phyloP scores from a whole-genome alignment of 148 eudicot species.

The Salicornia ramosissima region DNA sequence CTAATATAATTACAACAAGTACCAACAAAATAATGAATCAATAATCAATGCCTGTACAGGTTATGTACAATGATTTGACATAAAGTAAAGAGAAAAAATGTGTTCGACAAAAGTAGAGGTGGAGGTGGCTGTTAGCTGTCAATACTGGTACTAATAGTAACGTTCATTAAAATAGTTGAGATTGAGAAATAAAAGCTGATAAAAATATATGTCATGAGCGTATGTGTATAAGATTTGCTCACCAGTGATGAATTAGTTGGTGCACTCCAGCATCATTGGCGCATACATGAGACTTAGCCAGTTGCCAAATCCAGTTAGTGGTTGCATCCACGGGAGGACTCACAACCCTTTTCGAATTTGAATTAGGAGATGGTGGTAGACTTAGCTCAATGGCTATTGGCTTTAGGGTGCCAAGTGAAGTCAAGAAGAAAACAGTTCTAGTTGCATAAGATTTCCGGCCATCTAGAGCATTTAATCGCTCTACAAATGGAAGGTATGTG shows the following conservation, averaged over 20 bases:
- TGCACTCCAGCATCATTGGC: slow-evolving; percentile 93
- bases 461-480: slow-evolving; percentile 69
- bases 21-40: too few relatives aligned
- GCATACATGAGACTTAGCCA: slow-evolving; percentile 93
- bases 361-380: slow-evolving; percentile 45
- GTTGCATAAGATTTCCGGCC: slow-evolving; percentile 87
- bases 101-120: too few relatives aligned
- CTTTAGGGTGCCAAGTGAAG: slow-evolving; percentile 62
- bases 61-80: too few relatives aligned
- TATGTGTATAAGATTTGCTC: slow-evolving; percentile 1
- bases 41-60: too few relatives aligned
- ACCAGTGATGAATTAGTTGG: slow-evolving; percentile 95
- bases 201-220: too few relatives aligned
- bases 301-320: slow-evolving; percentile 72
- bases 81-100: too few relatives aligned
- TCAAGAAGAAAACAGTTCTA: slow-evolving; percentile 68
- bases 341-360: slow-evolving; percentile 64
- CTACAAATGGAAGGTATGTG: slow-evolving; percentile 75
- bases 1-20: too few relatives aligned
- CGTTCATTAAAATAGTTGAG: too few relatives aligned
- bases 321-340: slow-evolving; percentile 83
- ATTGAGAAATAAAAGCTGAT: too few relatives aligned
- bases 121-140: too few relatives aligned
- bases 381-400: slow-evolving; percentile 98
- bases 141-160: too few relatives aligned